Evolutionary conservation across 148 eudicot genomes (phyloP).

Genomic region (Heliamphora exappendiculata): DNA sequence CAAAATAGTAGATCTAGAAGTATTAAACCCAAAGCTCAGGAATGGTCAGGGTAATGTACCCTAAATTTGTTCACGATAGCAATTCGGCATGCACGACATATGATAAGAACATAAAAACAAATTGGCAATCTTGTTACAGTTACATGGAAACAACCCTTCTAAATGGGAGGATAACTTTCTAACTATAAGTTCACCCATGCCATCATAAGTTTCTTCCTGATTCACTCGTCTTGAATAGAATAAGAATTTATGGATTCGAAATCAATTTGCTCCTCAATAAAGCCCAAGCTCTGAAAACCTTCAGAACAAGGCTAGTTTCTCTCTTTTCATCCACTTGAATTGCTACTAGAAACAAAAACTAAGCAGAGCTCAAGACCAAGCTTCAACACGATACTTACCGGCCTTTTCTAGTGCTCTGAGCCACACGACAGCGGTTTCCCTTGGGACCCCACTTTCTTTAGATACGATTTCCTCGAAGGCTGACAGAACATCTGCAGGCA

Average conservation of each 20-base stretch:
- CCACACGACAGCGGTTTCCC: conserved; percentile 67
- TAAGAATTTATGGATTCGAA: not conserved
- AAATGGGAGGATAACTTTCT: not conserved
- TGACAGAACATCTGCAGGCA: conserved; percentile 76
- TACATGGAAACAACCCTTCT: not conserved
- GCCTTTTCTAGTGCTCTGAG: conserved; percentile 75
- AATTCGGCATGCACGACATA: not conserved
- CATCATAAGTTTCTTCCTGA: not conserved
- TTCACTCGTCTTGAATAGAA: not conserved
- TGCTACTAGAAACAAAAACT: conserved; percentile 2
- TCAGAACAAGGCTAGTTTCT: not conserved
- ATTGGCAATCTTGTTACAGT: not conserved
- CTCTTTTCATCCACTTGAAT: not conserved
- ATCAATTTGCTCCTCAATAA: not conserved
- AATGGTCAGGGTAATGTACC: no score
- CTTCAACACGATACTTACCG: conserved; percentile 87
- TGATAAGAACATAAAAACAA: not conserved
- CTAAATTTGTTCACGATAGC: not conserved
- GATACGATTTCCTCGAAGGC: conserved; percentile 72
- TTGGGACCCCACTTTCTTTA: conserved; percentile 52
- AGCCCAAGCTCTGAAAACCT: not conserved
- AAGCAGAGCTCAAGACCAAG: conserved; percentile 54
- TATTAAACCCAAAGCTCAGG: no score
- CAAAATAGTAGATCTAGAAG: no score
- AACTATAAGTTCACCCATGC: not conserved